phyloP scores from a whole-genome alignment of 73 alveolate species.

The Breviolum minutum region DNA sequence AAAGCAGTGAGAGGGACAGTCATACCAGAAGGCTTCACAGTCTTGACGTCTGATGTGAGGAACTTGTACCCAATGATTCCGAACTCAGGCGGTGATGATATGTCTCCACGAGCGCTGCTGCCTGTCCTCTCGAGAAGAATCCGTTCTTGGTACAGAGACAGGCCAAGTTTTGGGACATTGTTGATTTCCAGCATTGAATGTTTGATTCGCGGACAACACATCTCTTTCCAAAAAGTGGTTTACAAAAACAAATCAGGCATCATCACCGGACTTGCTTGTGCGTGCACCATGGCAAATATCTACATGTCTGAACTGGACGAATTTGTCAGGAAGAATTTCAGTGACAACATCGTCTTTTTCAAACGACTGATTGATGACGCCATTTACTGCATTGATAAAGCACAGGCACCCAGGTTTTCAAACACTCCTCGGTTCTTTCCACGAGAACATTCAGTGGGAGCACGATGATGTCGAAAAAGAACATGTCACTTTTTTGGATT shows the following conservation, averaged over 20 bases:
- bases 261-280: neutral
- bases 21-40: neutral
- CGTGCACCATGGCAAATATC: slow-evolving; percentile 1
- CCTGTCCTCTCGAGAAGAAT: neutral
- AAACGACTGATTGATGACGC: neutral
- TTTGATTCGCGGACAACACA: neutral
- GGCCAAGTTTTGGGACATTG: neutral
- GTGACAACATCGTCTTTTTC: neutral
- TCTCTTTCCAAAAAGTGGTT: neutral
- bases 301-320: neutral
- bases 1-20: neutral
- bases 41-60: neutral
- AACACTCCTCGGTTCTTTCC: neutral
- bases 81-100: neutral
- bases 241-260: neutral
- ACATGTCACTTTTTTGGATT: neutral
- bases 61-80: slow-evolving; percentile 2
- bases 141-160: neutral
- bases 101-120: neutral
- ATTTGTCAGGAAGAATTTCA: neutral
- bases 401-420: neutral
- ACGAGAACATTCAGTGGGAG: neutral
- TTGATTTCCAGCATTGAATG: neutral
- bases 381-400: neutral
- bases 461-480: neutral